phyloP scores from a whole-genome alignment of 192 early-diverging fungal genomes.

The Podila clonocystis region DNA sequence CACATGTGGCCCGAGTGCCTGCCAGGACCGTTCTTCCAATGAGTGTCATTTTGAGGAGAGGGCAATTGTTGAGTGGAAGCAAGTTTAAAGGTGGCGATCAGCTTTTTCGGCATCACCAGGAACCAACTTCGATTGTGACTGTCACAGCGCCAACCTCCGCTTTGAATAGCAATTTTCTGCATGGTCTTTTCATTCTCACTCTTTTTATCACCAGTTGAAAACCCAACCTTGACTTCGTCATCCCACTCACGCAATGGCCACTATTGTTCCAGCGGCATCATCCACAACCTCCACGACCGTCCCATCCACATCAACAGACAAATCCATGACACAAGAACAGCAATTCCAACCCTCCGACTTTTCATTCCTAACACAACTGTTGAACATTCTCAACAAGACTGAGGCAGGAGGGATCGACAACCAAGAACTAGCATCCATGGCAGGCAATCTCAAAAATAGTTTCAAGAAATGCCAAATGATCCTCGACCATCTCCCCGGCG shows the following conservation, averaged over 20 bases:
- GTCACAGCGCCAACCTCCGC: too few relatives aligned
- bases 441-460: constrained; percentile 41
- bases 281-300: not conserved
- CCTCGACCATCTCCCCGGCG: constrained; percentile 53
- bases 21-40: too few relatives aligned
- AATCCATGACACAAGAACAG: constrained; percentile 17
- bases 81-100: too few relatives aligned
- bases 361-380: constrained; percentile 49
- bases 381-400: constrained; percentile 32
- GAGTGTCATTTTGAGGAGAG: too few relatives aligned
- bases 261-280: not conserved
- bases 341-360: constrained; percentile 49
- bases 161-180: too few relatives aligned
- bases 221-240: not conserved
- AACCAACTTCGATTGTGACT: too few relatives aligned
- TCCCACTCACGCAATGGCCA: too few relatives aligned
- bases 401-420: constrained; percentile 39
- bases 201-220: too few relatives aligned
- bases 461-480: constrained; percentile 53
- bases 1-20: too few relatives aligned
- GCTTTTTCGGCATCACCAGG: too few relatives aligned
- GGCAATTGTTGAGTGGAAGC: too few relatives aligned
- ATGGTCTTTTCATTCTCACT: too few relatives aligned
- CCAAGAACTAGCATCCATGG: constrained; percentile 38
- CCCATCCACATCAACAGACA: not conserved